Base-by-base conservation (phyloP, 345 rosid genomes). In the Citrus maxima region DNA sequence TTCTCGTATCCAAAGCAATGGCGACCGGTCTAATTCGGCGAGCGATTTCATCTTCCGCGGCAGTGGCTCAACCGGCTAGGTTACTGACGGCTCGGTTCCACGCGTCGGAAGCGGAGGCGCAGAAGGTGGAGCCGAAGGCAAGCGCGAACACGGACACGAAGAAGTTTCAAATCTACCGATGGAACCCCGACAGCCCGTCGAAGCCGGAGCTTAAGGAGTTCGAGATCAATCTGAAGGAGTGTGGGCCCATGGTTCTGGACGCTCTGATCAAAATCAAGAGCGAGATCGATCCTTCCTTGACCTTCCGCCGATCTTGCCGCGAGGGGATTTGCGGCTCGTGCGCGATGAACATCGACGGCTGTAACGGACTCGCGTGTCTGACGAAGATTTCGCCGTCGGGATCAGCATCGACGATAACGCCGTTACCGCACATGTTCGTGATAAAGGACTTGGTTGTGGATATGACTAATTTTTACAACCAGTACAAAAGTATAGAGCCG, bases 251-350 rank as follows among this genome's bases (percentile, higher is more conserved):
- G 99, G 95, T 95, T 12, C 87, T 95, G 49, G 98, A 95, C 76
- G 99, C 99, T 24, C 89, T 95, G 8, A 93, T 95, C 84, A 95
- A 95, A 91, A 95, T 95, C 73, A 95, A 95, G 88, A 95, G 89
- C 88, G 99, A 95, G 88, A 88, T 95, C 82, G 98, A 95, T 70
- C 98, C 98, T 1, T 64, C 98, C 28, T 89, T 95, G 24, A 95
- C 99, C 64, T 95, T 95, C 87, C 93, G 99, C 38, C 89, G 99
- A 10, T 95, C 99, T 5, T 95, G 98, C 86, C 92, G 99, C 4
- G 99, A 95, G 83, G 99, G 99, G 10, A 95, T 95, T 64, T 93
- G 98, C 67, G 98, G 99, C 7, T 95, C 98, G 12, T 92, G 99
- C 40, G 97, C 99, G 3, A 95, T 95, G 99, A 95, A 91, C 83